A percentile compares a stretch with the other conserved stretches of the same genome.
phyloP scores from a whole-genome alignment of 2,329 filamentous ascomycete genomes.

The Juglanconis sp. region DNA sequence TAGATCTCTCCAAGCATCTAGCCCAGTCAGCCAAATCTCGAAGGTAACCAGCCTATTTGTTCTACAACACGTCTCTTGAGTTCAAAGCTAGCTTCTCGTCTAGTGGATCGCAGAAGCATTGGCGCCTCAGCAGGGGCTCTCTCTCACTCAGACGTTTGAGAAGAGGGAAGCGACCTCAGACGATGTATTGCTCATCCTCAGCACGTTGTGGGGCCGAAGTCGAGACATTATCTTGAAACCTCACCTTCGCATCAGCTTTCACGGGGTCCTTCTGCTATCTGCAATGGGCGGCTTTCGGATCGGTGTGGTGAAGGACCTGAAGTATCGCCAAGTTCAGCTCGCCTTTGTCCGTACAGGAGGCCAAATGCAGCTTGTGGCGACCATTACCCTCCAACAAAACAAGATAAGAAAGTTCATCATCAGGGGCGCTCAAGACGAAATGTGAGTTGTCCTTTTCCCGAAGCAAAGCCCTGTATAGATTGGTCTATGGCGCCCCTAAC shows the following conservation, averaged over 20 bases:
- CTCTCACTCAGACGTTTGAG: neutral
- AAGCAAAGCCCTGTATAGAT: neutral
- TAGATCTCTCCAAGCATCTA: too few relatives aligned
- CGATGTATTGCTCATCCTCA: neutral
- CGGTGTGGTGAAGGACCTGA: neutral
- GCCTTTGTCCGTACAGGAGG: neutral
- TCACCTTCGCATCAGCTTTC: neutral
- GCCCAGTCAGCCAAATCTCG: too few relatives aligned
- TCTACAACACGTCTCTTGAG: too few relatives aligned
- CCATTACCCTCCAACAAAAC: neutral
- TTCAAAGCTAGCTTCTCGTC: too few relatives aligned
- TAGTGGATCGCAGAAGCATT: neutral
- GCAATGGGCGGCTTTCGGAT: neutral
- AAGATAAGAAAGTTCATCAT: neutral
- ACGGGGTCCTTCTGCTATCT: neutral
- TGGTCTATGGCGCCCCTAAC: too few relatives aligned
- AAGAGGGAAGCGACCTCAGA: neutral
- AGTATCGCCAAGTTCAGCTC: neutral
- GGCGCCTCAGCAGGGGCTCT: neutral
- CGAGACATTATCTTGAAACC: neutral
- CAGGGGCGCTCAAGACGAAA: neutral
- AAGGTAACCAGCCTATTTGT: too few relatives aligned
- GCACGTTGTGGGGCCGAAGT: neutral
- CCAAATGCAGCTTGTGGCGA: neutral
- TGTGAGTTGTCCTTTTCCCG: neutral